These are phyloP conservation scores for Xylaria sp. DNA, from an alignment of 2,329 filamentous ascomycete genomes.

Conservation along the genomic window DNA sequence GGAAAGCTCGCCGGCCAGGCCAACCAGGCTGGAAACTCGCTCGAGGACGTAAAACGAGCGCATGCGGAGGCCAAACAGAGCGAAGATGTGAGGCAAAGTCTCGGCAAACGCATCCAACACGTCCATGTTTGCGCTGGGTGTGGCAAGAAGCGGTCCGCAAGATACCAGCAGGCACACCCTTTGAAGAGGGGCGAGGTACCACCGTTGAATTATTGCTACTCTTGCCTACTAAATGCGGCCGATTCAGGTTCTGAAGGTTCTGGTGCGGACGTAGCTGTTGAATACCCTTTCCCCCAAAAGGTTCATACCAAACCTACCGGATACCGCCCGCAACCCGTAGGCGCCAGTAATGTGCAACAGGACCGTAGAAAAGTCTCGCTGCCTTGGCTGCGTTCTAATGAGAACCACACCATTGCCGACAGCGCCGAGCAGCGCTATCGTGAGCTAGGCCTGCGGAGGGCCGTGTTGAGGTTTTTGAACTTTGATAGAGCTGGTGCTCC, in stretches of 20 bases:
- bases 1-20: background rate
- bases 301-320: background rate
- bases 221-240: slow-evolving; percentile 29
- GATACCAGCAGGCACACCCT: slow-evolving; percentile 34
- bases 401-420: background rate
- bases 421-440: too few species aligned
- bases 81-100: slow-evolving; percentile 2
- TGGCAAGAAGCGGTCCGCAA: slow-evolving; percentile 34
- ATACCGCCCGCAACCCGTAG: background rate
- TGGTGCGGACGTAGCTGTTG: background rate
- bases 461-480: too few species aligned
- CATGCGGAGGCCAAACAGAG: background rate
- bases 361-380: background rate
- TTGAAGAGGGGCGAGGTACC: slow-evolving; percentile 37
- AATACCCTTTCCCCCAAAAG: background rate
- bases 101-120: slow-evolving; percentile 34
- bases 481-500: too few species aligned
- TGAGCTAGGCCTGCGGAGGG: too few species aligned
- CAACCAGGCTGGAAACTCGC: background rate
- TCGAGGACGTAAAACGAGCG: background rate
- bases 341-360: slow-evolving; percentile 16
- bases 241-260: slow-evolving; percentile 7
- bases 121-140: slow-evolving; percentile 36
- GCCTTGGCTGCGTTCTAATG: slow-evolving; percentile 13
- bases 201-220: slow-evolving; percentile 32